Conservation (phyloP, 2,329 filamentous ascomycete genomes). For the Trichoderma sp. region DNA sequence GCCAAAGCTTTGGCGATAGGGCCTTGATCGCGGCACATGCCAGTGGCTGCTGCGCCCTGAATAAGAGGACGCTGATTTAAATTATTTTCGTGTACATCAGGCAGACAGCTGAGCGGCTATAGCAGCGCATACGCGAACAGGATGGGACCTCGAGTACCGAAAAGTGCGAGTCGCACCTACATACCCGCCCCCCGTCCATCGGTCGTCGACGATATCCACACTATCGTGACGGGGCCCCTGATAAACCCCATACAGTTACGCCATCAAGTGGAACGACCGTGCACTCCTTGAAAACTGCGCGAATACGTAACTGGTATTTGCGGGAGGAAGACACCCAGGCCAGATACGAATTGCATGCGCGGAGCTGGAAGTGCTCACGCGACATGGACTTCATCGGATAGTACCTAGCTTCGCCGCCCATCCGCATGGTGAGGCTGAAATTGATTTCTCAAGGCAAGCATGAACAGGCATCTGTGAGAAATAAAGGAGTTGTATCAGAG, state of each 20-base stretch:
- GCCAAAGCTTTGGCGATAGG: neutral
- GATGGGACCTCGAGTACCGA: neutral
- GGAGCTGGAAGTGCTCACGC: constrained; percentile 13
- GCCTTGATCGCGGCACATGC: constrained; percentile 11
- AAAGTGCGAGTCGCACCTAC: neutral
- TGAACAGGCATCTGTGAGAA: neutral
- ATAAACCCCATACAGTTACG: constrained; percentile 22
- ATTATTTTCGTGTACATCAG: neutral
- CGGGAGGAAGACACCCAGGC: neutral
- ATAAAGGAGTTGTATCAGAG: constrained; percentile 5
- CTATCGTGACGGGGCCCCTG: constrained; percentile 20
- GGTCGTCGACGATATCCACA: constrained; percentile 15
- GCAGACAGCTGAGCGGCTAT: neutral
- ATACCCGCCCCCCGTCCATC: constrained; percentile 21
- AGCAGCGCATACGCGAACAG: neutral
- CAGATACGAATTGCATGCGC: neutral
- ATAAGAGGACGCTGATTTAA: neutral
- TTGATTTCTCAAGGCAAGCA: neutral
- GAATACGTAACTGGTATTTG: neutral
- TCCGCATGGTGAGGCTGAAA: neutral
- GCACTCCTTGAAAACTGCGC: constrained; percentile 15
- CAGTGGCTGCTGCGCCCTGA: neutral
- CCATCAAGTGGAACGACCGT: constrained; percentile 24
- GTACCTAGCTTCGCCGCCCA: neutral
- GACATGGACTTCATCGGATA: neutral